These are phyloP conservation scores for Monascus purpureus DNA, from an alignment of 495 filamentous ascomycete species.

Conservation along the genomic window DNA sequence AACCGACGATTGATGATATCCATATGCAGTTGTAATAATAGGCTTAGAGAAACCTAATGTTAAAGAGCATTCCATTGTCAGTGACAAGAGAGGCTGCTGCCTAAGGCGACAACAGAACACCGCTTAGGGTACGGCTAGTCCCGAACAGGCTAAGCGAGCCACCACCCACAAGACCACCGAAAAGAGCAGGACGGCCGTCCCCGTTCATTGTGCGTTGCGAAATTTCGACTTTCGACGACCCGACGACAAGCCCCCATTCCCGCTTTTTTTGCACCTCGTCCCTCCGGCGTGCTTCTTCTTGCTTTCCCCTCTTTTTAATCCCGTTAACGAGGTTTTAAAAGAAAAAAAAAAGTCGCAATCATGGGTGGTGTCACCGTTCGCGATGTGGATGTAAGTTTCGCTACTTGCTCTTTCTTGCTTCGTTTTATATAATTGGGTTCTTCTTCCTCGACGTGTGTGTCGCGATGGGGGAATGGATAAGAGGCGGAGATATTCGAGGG, in stretches of 20 bases:
- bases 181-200: conserved; percentile 18
- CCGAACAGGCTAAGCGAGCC: conserved; percentile 30
- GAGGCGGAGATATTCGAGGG: too few relatives aligned
- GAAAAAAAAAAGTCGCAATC: conserved; percentile 49
- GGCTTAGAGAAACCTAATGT: too few relatives aligned
- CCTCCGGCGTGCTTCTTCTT: conserved; percentile 13
- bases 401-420: background rate
- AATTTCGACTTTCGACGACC: conserved; percentile 26
- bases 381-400: conserved; percentile 72
- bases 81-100: too few relatives aligned
- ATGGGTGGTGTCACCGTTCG: conserved; percentile 82
- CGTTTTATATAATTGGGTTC: background rate
- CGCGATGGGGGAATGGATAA: too few relatives aligned
- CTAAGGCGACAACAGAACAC: conserved; percentile 7
- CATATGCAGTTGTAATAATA: too few relatives aligned
- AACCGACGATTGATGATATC: too few relatives aligned
- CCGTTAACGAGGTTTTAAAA: conserved; percentile 16
- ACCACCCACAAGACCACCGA: conserved; percentile 22
- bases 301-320: conserved; percentile 15
- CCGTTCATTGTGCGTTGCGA: conserved; percentile 27
- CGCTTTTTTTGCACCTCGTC: conserved; percentile 20
- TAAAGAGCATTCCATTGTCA: too few relatives aligned
- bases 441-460: too few relatives aligned
- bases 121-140: conserved; percentile 31
- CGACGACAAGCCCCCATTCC: conserved; percentile 23